Conservation (phyloP, 768 basidiomycete genomes). For the Russula griseocarnosa region DNA sequence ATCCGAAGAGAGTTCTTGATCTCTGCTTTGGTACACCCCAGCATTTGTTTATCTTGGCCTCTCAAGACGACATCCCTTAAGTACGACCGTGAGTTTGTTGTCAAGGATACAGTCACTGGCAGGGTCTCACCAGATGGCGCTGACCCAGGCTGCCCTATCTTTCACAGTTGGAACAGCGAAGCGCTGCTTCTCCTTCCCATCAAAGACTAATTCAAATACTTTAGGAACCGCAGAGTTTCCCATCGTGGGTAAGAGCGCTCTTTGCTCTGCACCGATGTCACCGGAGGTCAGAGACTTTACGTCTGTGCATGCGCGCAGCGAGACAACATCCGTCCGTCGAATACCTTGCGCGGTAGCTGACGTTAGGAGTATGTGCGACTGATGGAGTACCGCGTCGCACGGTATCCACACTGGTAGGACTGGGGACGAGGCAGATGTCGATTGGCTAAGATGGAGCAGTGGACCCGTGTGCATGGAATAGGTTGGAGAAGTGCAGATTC, state of each 20-base stretch:
- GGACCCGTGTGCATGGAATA: conserved; percentile 35
- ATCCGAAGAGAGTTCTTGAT: conserved; percentile 28
- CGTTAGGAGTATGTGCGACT: conserved; percentile 46
- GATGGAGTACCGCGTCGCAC: conserved; percentile 41
- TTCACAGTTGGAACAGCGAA: conserved; percentile 59
- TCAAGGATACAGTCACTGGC: not conserved
- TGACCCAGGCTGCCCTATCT: conserved; percentile 70
- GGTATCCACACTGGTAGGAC: conserved; percentile 47
- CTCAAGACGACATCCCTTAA: conserved; percentile 58
- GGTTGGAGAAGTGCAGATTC: conserved; percentile 28
- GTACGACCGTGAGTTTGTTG: not conserved
- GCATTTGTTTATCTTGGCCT: conserved; percentile 32
- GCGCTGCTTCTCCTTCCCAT: conserved; percentile 48
- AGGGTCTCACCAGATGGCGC: conserved; percentile 59
- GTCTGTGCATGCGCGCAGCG: conserved; percentile 53
- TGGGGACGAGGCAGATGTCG: conserved; percentile 27
- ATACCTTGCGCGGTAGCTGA: conserved; percentile 43
- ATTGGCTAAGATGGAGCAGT: conserved; percentile 48
- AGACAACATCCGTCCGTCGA: conserved; percentile 44
- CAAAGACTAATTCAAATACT: conserved; percentile 63
- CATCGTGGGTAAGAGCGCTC: conserved; percentile 39
- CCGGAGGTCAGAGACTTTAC: conserved; percentile 52
- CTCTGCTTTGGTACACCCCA: conserved; percentile 27
- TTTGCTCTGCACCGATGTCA: conserved; percentile 46
- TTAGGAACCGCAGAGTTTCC: conserved; percentile 43